These are phyloP conservation scores for Spathaspora jeffriesii DNA, from an alignment of 1,139 yeast species.

Conservation along the genomic window DNA sequence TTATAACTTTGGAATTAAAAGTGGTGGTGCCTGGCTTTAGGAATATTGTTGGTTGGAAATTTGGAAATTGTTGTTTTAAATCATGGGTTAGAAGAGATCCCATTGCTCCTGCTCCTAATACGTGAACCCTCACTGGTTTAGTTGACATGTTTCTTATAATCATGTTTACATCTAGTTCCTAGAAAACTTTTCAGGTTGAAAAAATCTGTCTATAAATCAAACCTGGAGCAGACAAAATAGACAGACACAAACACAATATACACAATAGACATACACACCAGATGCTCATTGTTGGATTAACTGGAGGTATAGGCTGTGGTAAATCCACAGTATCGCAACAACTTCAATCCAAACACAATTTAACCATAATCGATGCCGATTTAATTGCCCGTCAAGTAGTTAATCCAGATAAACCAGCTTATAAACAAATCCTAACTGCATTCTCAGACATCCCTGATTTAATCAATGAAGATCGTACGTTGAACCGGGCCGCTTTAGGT, in stretches of 20 bases:
- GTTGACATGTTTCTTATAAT: background rate
- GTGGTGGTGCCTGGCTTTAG: background rate
- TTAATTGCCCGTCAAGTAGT: slow-evolving; percentile 84
- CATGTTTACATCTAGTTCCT: background rate
- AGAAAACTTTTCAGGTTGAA: background rate
- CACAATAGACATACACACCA: background rate
- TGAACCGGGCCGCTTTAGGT: slow-evolving; percentile 79
- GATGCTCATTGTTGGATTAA: slow-evolving; percentile 90
- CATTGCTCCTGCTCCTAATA: slow-evolving; percentile 48
- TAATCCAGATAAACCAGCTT: slow-evolving; percentile 75
- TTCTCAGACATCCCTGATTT: slow-evolving; percentile 63
- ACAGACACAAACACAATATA: background rate
- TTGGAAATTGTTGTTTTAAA: slow-evolving; percentile 28
- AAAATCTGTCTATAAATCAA: no score
- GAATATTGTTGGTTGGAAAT: slow-evolving; percentile 32
- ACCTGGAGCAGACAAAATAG: background rate
- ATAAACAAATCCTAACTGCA: slow-evolving; percentile 58
- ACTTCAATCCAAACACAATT: slow-evolving; percentile 48
- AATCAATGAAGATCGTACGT: slow-evolving; percentile 44
- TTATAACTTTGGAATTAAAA: background rate
- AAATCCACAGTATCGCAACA: slow-evolving; percentile 84
- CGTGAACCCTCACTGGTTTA: slow-evolving; percentile 14
- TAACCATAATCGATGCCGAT: slow-evolving; percentile 87
- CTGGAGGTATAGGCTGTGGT: slow-evolving; percentile 97
- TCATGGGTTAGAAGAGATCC: slow-evolving; percentile 43